These are phyloP conservation scores for Hebeloma cylindrosporum DNA, from an alignment of 768 basidiomycete genomes.

Conservation along the genomic window DNA sequence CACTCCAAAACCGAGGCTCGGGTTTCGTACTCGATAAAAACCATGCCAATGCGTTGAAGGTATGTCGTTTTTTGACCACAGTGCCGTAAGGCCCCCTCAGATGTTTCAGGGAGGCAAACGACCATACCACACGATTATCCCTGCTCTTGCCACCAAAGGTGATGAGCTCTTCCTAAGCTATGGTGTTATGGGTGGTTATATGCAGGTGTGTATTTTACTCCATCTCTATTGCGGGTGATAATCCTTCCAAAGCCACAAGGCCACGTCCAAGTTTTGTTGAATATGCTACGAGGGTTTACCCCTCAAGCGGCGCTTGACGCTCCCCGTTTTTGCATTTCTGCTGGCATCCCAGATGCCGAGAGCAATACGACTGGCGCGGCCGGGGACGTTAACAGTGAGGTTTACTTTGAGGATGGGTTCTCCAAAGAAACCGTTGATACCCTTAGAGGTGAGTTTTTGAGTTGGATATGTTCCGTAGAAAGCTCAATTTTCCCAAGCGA, in stretches of 20 bases:
- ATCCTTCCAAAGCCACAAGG: slow-evolving; percentile 73
- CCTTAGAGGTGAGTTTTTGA: slow-evolving; percentile 55
- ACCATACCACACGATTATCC: slow-evolving; percentile 91
- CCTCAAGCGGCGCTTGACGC: slow-evolving; percentile 91
- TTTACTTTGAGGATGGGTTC: slow-evolving; percentile 89
- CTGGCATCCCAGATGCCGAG: slow-evolving; percentile 67
- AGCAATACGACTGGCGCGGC: slow-evolving; percentile 46
- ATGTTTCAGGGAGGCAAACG: slow-evolving; percentile 73
- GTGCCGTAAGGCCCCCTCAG: background rate
- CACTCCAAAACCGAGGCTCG: slow-evolving; percentile 90
- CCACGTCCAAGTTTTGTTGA: slow-evolving; percentile 91
- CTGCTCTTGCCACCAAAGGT: slow-evolving; percentile 76
- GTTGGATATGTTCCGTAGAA: background rate
- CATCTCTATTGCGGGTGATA: background rate
- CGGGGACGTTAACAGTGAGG: slow-evolving; percentile 76
- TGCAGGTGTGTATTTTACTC: slow-evolving; percentile 56
- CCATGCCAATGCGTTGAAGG: slow-evolving; percentile 85
- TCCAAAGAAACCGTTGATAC: slow-evolving; percentile 56
- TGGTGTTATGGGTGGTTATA: slow-evolving; percentile 91
- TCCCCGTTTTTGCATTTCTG: slow-evolving; percentile 94
- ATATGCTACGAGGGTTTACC: slow-evolving; percentile 84
- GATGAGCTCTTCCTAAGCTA: slow-evolving; percentile 86
- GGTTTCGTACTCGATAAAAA: slow-evolving; percentile 78
- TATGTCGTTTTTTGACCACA: slow-evolving; percentile 24
- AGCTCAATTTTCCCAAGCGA: slow-evolving; percentile 45